Evolutionary conservation across 169 alveolate genomes (phyloP), one percentile per base, ranked within the genome.

Genomic region (Plasmodium knowlesi): DNA sequence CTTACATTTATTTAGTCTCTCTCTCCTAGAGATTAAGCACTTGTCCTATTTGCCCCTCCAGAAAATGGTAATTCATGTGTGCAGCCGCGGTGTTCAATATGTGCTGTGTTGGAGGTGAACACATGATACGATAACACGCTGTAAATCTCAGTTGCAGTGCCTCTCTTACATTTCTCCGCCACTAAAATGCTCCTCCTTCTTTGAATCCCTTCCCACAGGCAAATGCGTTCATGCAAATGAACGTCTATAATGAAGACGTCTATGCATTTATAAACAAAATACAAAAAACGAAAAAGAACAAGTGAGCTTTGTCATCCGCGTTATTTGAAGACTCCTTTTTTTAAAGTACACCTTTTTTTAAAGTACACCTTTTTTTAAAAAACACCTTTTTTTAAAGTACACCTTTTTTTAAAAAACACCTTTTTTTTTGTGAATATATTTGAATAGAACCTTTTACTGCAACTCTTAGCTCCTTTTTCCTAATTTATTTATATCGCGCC

Each of bases 21-120:
- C 41, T 22, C 67, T 88, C 32, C 19, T 79, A 82, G 82, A 78
- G 22, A 88, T 88, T 41, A 88, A 88, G 53, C 41, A 78, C 9
- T 79, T 88, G 82, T 78, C 94, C n/a, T 88, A 88, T 50, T 67
- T 88, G 81, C 94, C 94, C 12, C 80, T 88, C 12, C 94, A 88
- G 34, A 88, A 88, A 61, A 78, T 88, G 73, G 94, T 88, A 88
- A 88, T 67, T 67, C 76, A 22, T 67, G 39, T 22, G 30, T 5
- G 30, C 37, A 81, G 19, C 25, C 0, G 67, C 61, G 61, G 25
- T 50, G 61, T 16, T n/a, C n/a, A 50, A 22, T 0, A 12, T 14
- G 8, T 4, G 61, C 16, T 14, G 12, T 41, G 53, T 41, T 79
- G 53, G 14, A 79, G 14, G 30, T 46, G n/a, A n/a, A 19, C 41